Conservation (phyloP, 106 monocot genomes). For the Dactylorhiza incarnata region DNA sequence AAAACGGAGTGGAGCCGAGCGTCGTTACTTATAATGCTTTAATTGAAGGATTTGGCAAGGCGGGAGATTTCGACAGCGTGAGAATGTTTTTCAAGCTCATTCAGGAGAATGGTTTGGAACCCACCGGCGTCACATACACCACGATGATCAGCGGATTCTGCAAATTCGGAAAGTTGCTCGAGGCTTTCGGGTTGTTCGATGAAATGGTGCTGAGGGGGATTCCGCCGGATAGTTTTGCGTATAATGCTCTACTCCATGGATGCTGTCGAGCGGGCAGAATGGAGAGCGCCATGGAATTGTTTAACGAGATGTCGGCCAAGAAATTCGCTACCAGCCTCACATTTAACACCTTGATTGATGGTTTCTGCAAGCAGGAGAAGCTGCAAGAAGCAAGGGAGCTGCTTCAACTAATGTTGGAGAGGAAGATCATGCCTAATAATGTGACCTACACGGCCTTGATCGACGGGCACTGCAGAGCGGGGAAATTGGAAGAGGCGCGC, state of each 20-base stretch:
- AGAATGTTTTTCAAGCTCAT: constrained; percentile 34
- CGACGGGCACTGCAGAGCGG: constrained; percentile 38
- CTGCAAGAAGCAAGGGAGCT: constrained; percentile 42
- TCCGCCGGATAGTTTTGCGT: constrained; percentile 45
- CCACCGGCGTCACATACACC: constrained; percentile 66
- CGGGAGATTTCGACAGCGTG: constrained; percentile 47
- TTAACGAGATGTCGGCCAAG: constrained; percentile 41
- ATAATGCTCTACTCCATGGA: constrained; percentile 46
- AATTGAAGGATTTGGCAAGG: constrained; percentile 62
- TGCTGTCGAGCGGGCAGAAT: constrained; percentile 50
- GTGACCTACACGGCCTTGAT: constrained; percentile 55
- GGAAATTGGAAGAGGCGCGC: constrained; percentile 42
- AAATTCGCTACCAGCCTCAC: constrained; percentile 34
- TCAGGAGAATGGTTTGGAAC: constrained; percentile 39
- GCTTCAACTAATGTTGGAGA: constrained; percentile 46
- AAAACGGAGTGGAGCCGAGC: constrained; percentile 52
- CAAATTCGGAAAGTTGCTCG: constrained; percentile 40
- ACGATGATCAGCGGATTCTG: constrained; percentile 61
- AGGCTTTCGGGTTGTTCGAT: constrained; percentile 65
- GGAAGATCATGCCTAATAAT: constrained; percentile 36
- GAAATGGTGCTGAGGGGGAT: constrained; percentile 62
- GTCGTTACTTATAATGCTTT: constrained; percentile 67
- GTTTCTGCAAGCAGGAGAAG: constrained; percentile 62
- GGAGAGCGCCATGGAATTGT: constrained; percentile 39
- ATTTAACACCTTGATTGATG: constrained; percentile 62